Evolutionary conservation across 306 rosid species (phyloP), one percentile per base, ranked within the genome.

Genomic region (Prunus campanulata): DNA sequence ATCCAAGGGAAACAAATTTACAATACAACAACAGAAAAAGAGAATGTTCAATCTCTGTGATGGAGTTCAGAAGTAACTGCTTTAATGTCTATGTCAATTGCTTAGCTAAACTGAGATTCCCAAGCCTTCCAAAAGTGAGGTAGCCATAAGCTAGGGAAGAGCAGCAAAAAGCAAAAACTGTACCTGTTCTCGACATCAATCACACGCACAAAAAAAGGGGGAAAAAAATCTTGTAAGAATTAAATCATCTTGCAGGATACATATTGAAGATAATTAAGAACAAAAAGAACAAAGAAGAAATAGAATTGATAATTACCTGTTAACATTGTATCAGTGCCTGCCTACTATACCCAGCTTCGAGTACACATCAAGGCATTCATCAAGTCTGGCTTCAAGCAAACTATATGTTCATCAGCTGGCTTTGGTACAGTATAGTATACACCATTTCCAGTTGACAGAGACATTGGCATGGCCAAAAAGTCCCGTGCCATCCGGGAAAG

Each of bases 401-500:
- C 9, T n/a, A 62, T 8, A 8, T 7, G 11, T 22, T 51, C 55
- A 51, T 60, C 66, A 25, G 72, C 82, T 6, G 66, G 76, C 65
- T 55, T 63, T 71, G 71, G 56, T 78, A 9, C 47, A 13, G 77
- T 63, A 32, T 70, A 78, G 35, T 62, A 71, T 50, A 64, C 82
- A 2, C 71, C 65, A 24, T 39, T 1, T 1, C 32, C 39, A 64
- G 72, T 71, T 11, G 65, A 62, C 8, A 71, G 57, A 62, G 82
- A 70, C n/a, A 78, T 3, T 11, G 77, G 77, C 6, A 78, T 51
- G 11, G 77, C 8, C 35, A 78, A 63, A 16, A 70, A 49, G 62
- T 78, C 77, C 0, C 67, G 22, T 32, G 72, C 82, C 70, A 71
- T 78, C 77, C 54, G 44, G 6, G 77, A 32, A 63, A 78, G 76